Evolutionary conservation across 768 basidiomycete genomes (phyloP).

Genomic region (Kwoniella botswanensis): DNA sequence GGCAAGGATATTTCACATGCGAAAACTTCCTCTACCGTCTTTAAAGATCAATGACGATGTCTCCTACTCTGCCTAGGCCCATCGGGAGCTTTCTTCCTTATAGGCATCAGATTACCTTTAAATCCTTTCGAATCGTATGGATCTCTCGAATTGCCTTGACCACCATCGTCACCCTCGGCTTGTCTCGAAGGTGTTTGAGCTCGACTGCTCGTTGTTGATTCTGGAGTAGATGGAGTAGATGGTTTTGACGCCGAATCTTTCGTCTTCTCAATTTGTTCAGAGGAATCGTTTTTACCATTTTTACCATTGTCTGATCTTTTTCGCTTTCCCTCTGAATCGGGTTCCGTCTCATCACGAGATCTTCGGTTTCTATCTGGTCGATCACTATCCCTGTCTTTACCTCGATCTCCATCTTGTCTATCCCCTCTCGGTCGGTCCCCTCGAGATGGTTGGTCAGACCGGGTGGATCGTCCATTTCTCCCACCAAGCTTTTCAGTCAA

Average conservation of each 20-base stretch:
- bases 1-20: too few relatives aligned
- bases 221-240: not conserved
- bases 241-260: not conserved
- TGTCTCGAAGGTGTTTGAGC: not conserved
- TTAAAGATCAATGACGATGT: not conserved
- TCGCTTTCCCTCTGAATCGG: not conserved
- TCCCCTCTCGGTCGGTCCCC: not conserved
- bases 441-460: not conserved
- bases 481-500: conserved; percentile 19
- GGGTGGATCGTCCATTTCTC: not conserved
- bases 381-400: not conserved
- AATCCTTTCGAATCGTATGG: conserved; percentile 26
- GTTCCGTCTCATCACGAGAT: not conserved
- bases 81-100: conserved; percentile 9
- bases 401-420: not conserved
- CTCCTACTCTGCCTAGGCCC: not conserved
- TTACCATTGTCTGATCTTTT: not conserved
- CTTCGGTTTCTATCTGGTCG: not conserved
- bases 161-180: not conserved
- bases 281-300: not conserved
- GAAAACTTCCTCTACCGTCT: not conserved
- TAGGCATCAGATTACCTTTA: conserved; percentile 23
- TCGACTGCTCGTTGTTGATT: too few relatives aligned
- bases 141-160: not conserved
- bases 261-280: not conserved